Evolutionary conservation across 2,329 filamentous ascomycete species (phyloP), one percentile per base, ranked within the genome.

Genomic region (Ceratocystis ficicola): DNA sequence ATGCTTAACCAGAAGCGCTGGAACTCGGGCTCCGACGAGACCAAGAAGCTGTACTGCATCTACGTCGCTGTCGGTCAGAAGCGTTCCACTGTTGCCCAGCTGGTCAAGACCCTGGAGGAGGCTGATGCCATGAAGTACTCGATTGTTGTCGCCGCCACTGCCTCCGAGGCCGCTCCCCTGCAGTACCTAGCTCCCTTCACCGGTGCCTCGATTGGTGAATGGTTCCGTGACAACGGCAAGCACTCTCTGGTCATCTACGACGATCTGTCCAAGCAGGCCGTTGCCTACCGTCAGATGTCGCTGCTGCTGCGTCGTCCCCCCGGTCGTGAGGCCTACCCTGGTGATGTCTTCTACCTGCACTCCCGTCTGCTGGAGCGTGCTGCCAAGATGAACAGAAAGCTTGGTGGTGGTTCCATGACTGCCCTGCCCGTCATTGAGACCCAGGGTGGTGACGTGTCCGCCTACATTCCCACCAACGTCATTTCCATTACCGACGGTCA

Each of bases 401-500:
- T 88, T 76, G 91, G 92, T 76, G 90, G 90, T 80, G 94, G 94
- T 77, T 97, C 93, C 73, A 85, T 97, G 80, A 99, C 94, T 79
- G 93, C 94, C 72, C 88, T 99, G 70, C 94, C 94, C 76, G 78
- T 97, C 80, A 97, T 99, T 77, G 94, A 99, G 86, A 99, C 94
- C 77, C 94, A 97, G 85, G 94, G 94, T 86, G 94, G 94, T 90
- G 94, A 99, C 81, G 94, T 99, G 76, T 97, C 94, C 73, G 94
- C 94, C 73, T 99, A 97, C 81, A 97, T 99, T 86, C 94, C 94
- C 75, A 99, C 94, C 82, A 99, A 97, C 85, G 94, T 97, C 82
- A 99, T 99, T 86, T 97, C 93, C 78, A 99, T 99, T 77, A 99
- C 94, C 74, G 94, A 97, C 76, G 94, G 94, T 70, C 94, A 99